Evolutionary conservation across 768 basidiomycete species (phyloP).

Genomic region (Mycena olivaceomarginata): DNA sequence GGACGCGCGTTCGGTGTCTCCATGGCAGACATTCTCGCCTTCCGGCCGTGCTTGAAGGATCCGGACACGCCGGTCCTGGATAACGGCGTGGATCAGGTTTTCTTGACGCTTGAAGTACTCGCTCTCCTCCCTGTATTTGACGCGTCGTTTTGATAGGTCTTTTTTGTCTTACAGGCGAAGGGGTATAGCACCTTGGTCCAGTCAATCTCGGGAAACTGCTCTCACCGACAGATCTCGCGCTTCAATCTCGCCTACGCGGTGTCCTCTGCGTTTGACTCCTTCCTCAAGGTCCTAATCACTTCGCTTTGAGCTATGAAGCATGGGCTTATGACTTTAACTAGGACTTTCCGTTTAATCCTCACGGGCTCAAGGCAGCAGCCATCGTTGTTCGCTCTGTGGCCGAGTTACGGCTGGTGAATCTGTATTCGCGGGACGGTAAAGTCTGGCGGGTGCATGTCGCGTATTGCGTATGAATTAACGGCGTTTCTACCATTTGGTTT

Average conservation of each 20-base stretch:
- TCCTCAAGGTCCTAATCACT: constrained; percentile 24
- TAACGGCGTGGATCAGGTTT: constrained; percentile 32
- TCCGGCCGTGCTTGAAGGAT: constrained; percentile 39
- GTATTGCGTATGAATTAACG: constrained; percentile 33
- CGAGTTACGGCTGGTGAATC: constrained; percentile 43
- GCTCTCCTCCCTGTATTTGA: not conserved
- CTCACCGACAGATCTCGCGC: constrained; percentile 38
- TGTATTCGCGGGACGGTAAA: constrained; percentile 42
- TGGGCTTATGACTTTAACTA: not conserved
- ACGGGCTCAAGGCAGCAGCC: constrained; percentile 40
- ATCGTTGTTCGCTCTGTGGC: constrained; percentile 41
- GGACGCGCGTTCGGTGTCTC: constrained; percentile 42
- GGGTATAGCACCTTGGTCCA: constrained; percentile 41
- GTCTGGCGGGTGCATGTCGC: constrained; percentile 44
- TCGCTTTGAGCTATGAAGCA: not conserved
- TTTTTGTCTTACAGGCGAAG: constrained; percentile 31
- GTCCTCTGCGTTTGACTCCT: constrained; percentile 37
- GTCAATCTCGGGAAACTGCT: constrained; percentile 40
- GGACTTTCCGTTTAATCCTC: constrained; percentile 40
- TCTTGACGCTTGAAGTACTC: constrained; percentile 39
- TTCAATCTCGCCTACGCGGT: constrained; percentile 44
- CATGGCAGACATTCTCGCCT: constrained; percentile 45
- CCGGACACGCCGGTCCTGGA: constrained; percentile 42
- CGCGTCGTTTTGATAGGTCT: not conserved
- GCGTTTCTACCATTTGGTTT: not conserved